Conservation (phyloP, 768 basidiomycete genomes). For the Paxillus rubicundulus region DNA sequence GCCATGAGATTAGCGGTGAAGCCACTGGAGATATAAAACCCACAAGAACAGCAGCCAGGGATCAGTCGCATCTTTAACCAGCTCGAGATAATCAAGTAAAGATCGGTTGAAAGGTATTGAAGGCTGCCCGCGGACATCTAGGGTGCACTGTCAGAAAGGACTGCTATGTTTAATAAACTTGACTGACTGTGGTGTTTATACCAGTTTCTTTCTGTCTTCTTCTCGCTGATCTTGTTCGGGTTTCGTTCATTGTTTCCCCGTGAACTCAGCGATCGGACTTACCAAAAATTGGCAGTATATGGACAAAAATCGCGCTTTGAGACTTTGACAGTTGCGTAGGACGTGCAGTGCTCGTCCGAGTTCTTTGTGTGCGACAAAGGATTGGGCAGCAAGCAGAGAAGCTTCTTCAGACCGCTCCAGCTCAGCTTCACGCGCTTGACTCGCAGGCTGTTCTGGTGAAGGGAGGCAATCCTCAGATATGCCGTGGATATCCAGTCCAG, state of each 20-base stretch:
- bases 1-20: background rate
- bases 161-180: background rate
- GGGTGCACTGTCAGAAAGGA: background rate
- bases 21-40: slow-evolving; percentile 23
- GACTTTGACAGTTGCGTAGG: slow-evolving; percentile 62
- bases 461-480: slow-evolving; percentile 10
- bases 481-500: slow-evolving; percentile 35
- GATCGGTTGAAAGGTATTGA: slow-evolving; percentile 61
- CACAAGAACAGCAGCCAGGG: slow-evolving; percentile 87
- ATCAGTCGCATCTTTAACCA: slow-evolving; percentile 59
- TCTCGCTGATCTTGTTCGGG: slow-evolving; percentile 69
- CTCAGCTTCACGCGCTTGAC: slow-evolving; percentile 40
- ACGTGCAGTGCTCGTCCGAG: slow-evolving; percentile 68
- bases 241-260: slow-evolving; percentile 5
- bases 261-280: slow-evolving; percentile 31
- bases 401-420: slow-evolving; percentile 68
- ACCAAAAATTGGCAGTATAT: slow-evolving; percentile 87
- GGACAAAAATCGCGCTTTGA: slow-evolving; percentile 72
- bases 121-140: slow-evolving; percentile 71
- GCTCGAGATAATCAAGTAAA: slow-evolving; percentile 55
- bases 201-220: slow-evolving; percentile 79
- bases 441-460: slow-evolving; percentile 18
- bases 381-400: slow-evolving; percentile 64
- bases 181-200: slow-evolving; percentile 74
- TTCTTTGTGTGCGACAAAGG: slow-evolving; percentile 75